Conservation (phyloP, 768 basidiomycete species). For the Postia placenta region DNA sequence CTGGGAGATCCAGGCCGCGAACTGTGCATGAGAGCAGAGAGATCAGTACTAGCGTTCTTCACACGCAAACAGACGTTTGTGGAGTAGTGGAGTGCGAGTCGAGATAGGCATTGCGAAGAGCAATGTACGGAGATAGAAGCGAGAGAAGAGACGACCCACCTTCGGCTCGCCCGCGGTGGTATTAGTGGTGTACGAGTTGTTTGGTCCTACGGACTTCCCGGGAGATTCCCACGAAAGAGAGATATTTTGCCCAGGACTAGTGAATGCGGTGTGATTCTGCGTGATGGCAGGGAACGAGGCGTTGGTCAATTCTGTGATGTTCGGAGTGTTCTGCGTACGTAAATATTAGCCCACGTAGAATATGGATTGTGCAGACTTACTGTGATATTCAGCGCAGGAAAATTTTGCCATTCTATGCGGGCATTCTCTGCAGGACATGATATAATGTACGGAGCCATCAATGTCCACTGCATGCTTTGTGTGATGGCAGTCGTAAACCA, state of each 20-base stretch:
- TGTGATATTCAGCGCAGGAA: conserved; percentile 46
- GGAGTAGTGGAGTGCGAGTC: not conserved
- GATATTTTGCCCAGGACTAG: conserved; percentile 38
- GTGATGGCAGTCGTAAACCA: conserved; percentile 54
- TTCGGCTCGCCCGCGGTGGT: conserved; percentile 37
- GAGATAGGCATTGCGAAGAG: not conserved
- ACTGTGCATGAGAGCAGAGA: conserved; percentile 25
- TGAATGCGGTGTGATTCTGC: conserved; percentile 47
- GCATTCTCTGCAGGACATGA: conserved; percentile 50
- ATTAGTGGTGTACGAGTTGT: conserved; percentile 45
- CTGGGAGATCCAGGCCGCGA: conserved; percentile 53
- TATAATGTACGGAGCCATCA: conserved; percentile 46
- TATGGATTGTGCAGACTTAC: conserved; percentile 28
- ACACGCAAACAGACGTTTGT: not conserved
- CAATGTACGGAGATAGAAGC: not conserved
- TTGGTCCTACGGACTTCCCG: conserved; percentile 44
- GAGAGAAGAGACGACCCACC: conserved; percentile 19
- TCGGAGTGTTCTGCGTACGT: conserved; percentile 27
- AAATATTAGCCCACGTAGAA: not conserved
- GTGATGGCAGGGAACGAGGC: conserved; percentile 44
- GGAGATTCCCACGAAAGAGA: conserved; percentile 50
- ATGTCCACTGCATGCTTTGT: conserved; percentile 58
- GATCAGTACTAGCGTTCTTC: not conserved
- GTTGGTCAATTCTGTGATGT: conserved; percentile 21
- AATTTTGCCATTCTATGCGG: conserved; percentile 45